Base-by-base conservation (phyloP, 2,329 filamentous ascomycete species). In the Fusarium buharicum region DNA sequence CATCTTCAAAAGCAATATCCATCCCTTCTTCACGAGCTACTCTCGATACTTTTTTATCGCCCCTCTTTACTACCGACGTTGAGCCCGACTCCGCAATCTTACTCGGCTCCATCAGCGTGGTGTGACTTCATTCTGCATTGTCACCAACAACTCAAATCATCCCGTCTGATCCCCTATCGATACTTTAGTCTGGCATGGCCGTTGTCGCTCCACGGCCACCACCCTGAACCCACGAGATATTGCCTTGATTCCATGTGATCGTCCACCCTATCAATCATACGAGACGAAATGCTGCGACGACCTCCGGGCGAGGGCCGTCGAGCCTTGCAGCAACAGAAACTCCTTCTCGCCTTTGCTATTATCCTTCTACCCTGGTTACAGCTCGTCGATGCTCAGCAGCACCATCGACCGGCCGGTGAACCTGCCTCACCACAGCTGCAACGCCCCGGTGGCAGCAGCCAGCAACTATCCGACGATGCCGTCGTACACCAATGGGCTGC, bases 381-480 rank as follows among this genome's bases (percentile, higher is more conserved):
- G 50, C 77, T 86, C 66, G 83, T 84, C 78, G 82, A 86, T 70
- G 85, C 84, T 83, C 86, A 86, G 82, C 86, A 86, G 83, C 86
- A 87, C 81, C 83, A 83, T 60, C 78, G 74, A 67, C 74, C 56
- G 39, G 57, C 53, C 49, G 58, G 55, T 53, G 61, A 70, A 39
- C 54, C 61, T 44, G 53, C 48, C 22, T n/a, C 59, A 41, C 66
- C 60, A 50, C 55, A 59, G 14, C 41, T 71, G 41, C 61, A 63
- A 27, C 56, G 50, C 40, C 52, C 62, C 33, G 69, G 64, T 51
- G 64, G 64, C 63, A 63, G 68, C 48, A 73, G 68, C 40, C 70
- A 70, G 41, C 70, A 66, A 50, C 33, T 69, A 18, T 55, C 64
- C 47, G 67, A 74, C 20, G 71, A 75, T 55, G 70, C 71, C 37